These are phyloP conservation scores for Rhodotorula sp. DNA, from an alignment of 1,284 basidiomycete genomes.

Conservation along the genomic window DNA sequence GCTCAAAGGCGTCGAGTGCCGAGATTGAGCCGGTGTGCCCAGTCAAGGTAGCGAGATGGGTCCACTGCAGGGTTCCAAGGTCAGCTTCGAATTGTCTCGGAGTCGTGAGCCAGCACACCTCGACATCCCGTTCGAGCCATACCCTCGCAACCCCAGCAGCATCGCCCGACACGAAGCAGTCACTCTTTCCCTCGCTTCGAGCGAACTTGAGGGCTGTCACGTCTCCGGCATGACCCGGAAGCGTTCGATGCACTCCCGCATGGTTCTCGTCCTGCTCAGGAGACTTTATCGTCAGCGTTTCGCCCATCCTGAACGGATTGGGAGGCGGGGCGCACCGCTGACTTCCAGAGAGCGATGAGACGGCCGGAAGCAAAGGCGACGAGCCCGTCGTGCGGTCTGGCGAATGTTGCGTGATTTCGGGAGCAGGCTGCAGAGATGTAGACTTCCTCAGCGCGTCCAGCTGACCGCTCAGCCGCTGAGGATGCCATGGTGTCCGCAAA, in stretches of 20 bases:
- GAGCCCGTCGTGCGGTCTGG: slow-evolving; percentile 56
- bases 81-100: slow-evolving; percentile 61
- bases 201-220: slow-evolving; percentile 74
- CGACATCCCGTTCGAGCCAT: slow-evolving; percentile 46
- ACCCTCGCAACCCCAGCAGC: slow-evolving; percentile 60
- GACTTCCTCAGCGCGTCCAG: slow-evolving; percentile 37
- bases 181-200: slow-evolving; percentile 26
- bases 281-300: neutral
- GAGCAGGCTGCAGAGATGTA: slow-evolving; percentile 71
- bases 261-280: slow-evolving; percentile 55
- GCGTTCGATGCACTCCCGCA: slow-evolving; percentile 63
- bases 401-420: slow-evolving; percentile 66
- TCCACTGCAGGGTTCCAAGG: slow-evolving; percentile 55
- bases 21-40: slow-evolving; percentile 30
- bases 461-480: neutral
- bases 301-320: neutral
- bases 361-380: slow-evolving; percentile 76
- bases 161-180: slow-evolving; percentile 65
- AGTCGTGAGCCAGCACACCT: slow-evolving; percentile 50
- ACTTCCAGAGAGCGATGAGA: slow-evolving; percentile 74
- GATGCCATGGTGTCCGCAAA: neutral
- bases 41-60: slow-evolving; percentile 7
- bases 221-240: slow-evolving; percentile 70
- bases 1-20: slow-evolving; percentile 23
- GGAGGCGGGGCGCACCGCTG: slow-evolving; percentile 53